Evolutionary conservation across 2,329 filamentous ascomycete species (phyloP), one percentile per base, ranked within the genome.

Genomic region (Aspergillus thermomutatus): DNA sequence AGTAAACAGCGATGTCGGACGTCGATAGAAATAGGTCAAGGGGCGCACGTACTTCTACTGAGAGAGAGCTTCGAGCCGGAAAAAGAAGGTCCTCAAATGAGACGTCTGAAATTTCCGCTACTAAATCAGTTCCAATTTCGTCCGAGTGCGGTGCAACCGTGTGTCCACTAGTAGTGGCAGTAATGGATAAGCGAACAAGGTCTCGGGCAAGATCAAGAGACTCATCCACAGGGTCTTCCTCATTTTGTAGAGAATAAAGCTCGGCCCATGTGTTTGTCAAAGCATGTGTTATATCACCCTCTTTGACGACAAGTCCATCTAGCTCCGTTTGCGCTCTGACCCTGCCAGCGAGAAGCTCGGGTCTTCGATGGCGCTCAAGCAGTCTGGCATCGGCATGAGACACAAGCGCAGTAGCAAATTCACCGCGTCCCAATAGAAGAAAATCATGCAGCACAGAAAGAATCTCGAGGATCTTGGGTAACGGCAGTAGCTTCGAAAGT

Each of bases 361-460:
- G 79, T 60, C 86, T 79, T 64, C 82, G 85, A 81, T 90, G 90
- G 50, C 91, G 86, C 61, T 84, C 87, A n/a, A 85, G 83, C 25
- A 94, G 83, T 64, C 87, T 88, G 54, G 88, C 85, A 64, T 97
- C 91, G 1, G 93, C 91, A 75, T 97, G 90, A 37, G 88, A 84
- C 1, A 95, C 91, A 26, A 99, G 76, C 0, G 89, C 88, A 75
- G 94, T 87, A 21, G 92, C 91, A 71, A 99, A 99, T 71, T 97
- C 94, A 52, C 93, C 93, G 34, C 91, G 84, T 1, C 89, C 88
- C 0, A 99, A 81, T 2, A 99, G 82, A 64, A 97, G 91, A 74
- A 96, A 97, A 55, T 94, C 87, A 49, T 92, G 84, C 1, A 97
- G 80, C 8, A 97, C 80, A 27, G 86, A 84, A 14, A 97, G 78